Evolutionary conservation across 2,329 filamentous ascomycete species (phyloP), one percentile per base, ranked within the genome.

Genomic region (Thelonectria blattea): DNA sequence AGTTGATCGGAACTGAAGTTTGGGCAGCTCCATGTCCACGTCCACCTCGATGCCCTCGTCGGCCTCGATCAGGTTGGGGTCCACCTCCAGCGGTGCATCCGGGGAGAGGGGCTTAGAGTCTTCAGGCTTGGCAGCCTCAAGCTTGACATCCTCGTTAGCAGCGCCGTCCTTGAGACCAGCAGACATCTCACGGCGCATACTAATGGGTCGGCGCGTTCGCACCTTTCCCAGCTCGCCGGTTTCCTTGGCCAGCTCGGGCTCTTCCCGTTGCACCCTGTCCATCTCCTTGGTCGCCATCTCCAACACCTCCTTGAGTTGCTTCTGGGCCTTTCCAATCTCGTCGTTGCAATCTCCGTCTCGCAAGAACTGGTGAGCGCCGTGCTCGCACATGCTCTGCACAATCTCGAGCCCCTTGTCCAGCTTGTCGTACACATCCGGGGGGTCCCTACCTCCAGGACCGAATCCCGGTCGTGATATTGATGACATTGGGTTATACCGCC

Each of bases 321-420:
- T 80, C 70, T 88, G 85, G 54, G 93, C 89, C 48, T 87, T 88
- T 24, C 82, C 80, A 41, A 97, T 83, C 74, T 96, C 92, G 17
- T 86, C 84, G n/a, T 81, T 84, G 75, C 93, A 97, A 70, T 95
- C 90, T 11, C 93, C 93, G 54, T 93, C 90, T 22, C 93, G 87
- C n/a, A 97, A 81, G 62, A 95, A 92, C 71, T 96, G 91, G 72
- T 96, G 93, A 0, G 93, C 93, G 3, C 91, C 93, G 55, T 88
- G 88, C 77, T 97, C 93, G 73, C 91, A 96, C 68, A 93, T 85
- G 57, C 84, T 84, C 74, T 97, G 92, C 5, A 92, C 90, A 64
- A 86, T 85, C 72, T 97, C 93, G 24, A 97, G 80, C 1, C 86
- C 85, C 72, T 90, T 91, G 72, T 97, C 93, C 1, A 93, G 82